Evolutionary conservation across 768 basidiomycete species (phyloP), one percentile per base, ranked within the genome.

Genomic region (Cytidiella melzeri): DNA sequence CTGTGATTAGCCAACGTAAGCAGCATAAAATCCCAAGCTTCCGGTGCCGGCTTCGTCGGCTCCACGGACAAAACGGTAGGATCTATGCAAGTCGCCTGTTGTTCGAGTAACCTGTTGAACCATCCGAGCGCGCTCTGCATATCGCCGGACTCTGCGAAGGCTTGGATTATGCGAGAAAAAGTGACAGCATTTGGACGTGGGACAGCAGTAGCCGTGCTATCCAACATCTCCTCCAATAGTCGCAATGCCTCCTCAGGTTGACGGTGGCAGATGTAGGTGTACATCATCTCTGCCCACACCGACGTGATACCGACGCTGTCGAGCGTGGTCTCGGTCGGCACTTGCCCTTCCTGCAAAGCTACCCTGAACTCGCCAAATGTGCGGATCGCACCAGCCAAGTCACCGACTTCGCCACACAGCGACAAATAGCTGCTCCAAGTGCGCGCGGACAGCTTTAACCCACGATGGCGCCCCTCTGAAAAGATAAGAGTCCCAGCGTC

Each of bases 251-350:
- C 76, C 19, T 78, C 79, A 0, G 84, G 74, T 44, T 80, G 66
- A 1, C 81, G 81, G 34, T 70, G 75, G 34, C 70, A 73, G 71
- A 93, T 84, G 64, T 87, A 84, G 0, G 81, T 75, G 42, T 80
- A 73, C 28, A 93, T 80, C 83, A 91, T 89, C 57, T 76, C 70
- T 55, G 88, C 87, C 80, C 80, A 92, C 2, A 83, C 68, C 61
- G 40, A 84, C 66, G 44, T 75, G 73, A 5, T 24, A 11, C 3
- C 43, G 56, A n/a, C 26, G 55, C 41, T 44, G 25, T 34, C 40
- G 23, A 19, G 30, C 21, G 30, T 34, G n/a, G 24, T 55, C 23
- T 5, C n/a, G 39, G 1, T 45, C 27, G n/a, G 47, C 7, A 84
- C 53, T 6, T 60, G 63, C 6, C 72, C 74, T 0, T 61, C 59